Percentiles rank a stretch among this genome's conserved stretches.
phyloP scores from a whole-genome alignment of 1,139 yeast genomes.

The Wickerhamomyces sp. region DNA sequence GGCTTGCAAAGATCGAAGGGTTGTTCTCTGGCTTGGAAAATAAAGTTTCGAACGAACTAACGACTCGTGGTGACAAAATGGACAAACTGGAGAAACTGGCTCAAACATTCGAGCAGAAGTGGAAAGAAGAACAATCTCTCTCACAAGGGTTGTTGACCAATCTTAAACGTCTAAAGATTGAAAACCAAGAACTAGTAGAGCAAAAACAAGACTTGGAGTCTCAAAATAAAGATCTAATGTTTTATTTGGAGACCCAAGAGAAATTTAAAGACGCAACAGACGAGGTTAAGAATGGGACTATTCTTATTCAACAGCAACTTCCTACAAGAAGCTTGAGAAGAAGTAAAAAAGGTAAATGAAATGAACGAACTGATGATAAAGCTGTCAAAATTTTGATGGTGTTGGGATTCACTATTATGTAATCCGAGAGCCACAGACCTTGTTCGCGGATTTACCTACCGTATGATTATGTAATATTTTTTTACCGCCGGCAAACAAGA shows the following conservation, averaged over 20 bases:
- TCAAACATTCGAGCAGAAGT: conserved; percentile 27
- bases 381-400: neutral
- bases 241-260: conserved; percentile 67
- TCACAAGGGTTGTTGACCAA: conserved; percentile 55
- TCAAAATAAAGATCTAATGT: conserved; percentile 78
- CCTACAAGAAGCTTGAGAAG: neutral
- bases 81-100: conserved; percentile 24
- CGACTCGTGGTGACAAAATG: conserved; percentile 24
- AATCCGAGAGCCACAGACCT: too few relatives aligned
- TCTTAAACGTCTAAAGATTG: conserved; percentile 42
- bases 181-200: conserved; percentile 30
- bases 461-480: neutral
- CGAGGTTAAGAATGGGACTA: conserved; percentile 67
- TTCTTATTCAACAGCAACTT: conserved; percentile 33
- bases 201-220: conserved; percentile 54
- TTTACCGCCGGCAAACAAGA: neutral
- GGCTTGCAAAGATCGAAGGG: conserved; percentile 29
- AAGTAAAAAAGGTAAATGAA: neutral
- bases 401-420: neutral
- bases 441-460: too few relatives aligned
- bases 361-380: neutral
- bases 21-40: neutral
- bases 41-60: neutral
- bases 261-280: conserved; percentile 66
- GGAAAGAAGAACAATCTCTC: conserved; percentile 45